Conservation (phyloP, 176 grass and related monocot species). For the Phyllostachys edulis region DNA sequence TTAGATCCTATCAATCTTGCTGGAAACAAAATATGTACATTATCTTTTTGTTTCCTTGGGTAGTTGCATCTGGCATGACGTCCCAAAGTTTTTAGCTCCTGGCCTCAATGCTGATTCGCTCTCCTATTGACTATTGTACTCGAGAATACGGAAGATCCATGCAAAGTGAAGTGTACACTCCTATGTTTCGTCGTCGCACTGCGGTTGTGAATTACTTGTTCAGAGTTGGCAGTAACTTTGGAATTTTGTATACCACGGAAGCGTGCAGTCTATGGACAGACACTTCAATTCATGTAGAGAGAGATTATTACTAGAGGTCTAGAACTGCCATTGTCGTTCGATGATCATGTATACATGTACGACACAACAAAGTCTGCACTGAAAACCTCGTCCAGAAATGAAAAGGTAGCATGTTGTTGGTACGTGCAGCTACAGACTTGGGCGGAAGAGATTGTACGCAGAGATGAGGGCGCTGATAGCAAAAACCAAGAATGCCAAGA, state of each 20-base stretch:
- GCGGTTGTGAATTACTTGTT: not conserved
- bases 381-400: conserved; percentile 13
- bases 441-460: conserved; percentile 81
- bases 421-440: conserved; percentile 37
- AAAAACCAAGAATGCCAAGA: conserved; percentile 79
- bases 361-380: conserved; percentile 19
- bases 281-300: not conserved
- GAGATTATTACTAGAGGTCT: conserved; percentile 8
- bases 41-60: not conserved
- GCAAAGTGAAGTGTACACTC: not conserved
- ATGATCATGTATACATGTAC: conserved; percentile 10
- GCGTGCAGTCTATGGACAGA: not conserved
- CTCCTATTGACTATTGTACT: not conserved
- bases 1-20: not conserved
- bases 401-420: not conserved
- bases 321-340: not conserved
- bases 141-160: not conserved
- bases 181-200: not conserved
- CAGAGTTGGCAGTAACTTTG: not conserved
- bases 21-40: not conserved
- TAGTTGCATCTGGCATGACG: not conserved
- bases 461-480: conserved; percentile 81
- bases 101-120: not conserved
- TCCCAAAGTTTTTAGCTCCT: not conserved
- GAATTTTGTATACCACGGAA: not conserved